These are phyloP conservation scores for Thelephora ganbajun DNA, from an alignment of 768 basidiomycete genomes.

Conservation along the genomic window DNA sequence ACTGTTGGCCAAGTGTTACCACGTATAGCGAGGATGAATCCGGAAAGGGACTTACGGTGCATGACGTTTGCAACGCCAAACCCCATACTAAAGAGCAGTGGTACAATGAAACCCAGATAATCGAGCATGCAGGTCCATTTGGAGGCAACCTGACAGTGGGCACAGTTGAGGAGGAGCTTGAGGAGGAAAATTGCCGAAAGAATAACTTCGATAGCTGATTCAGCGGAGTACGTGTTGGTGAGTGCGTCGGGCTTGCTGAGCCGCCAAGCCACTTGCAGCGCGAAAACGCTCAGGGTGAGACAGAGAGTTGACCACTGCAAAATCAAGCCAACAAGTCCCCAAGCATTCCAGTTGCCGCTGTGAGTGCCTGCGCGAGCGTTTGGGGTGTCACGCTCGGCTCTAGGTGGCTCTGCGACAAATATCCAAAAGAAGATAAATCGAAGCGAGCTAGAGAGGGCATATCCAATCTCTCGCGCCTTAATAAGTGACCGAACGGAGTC, in stretches of 20 bases:
- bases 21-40: not conserved
- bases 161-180: conserved; percentile 47
- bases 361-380: conserved; percentile 19
- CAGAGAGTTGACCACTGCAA: conserved; percentile 38
- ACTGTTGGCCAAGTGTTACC: conserved; percentile 24
- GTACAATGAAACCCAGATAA: conserved; percentile 35
- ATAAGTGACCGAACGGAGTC: conserved; percentile 24
- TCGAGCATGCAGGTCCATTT: conserved; percentile 30
- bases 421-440: conserved; percentile 60
- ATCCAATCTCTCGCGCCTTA: conserved; percentile 41
- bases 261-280: conserved; percentile 56
- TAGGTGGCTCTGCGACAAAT: conserved; percentile 45
- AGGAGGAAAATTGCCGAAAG: conserved; percentile 44
- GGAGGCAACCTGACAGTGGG: conserved; percentile 14
- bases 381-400: conserved; percentile 19
- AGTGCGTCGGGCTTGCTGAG: conserved; percentile 24
- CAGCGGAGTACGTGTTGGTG: conserved; percentile 40
- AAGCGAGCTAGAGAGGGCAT: conserved; percentile 41
- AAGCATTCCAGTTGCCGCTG: conserved; percentile 51
- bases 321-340: conserved; percentile 40
- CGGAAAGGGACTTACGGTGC: conserved; percentile 30
- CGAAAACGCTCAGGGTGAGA: conserved; percentile 29
- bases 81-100: conserved; percentile 35
- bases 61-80: conserved; percentile 44
- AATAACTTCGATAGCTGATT: conserved; percentile 43